Conservation (phyloP, 495 filamentous ascomycete species). For the Penicillium lividum region DNA sequence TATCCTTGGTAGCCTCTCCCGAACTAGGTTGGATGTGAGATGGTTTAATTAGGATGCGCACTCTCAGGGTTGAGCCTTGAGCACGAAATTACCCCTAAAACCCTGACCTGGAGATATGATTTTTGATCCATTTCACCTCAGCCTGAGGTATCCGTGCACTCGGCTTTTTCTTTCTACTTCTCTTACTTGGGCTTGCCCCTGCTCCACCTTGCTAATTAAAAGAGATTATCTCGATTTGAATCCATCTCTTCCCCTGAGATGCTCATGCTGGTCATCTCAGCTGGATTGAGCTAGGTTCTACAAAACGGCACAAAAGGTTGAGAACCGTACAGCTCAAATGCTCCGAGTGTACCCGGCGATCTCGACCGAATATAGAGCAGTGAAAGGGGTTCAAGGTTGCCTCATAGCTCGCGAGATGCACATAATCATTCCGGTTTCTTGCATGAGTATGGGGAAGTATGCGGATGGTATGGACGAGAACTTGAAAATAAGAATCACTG, state of each 20-base stretch:
- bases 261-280: not conserved
- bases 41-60: constrained; percentile 35
- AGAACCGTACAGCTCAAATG: constrained; percentile 3
- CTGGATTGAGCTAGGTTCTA: not conserved
- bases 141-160: not conserved
- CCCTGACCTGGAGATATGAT: not conserved
- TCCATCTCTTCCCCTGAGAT: not conserved
- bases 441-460: constrained; percentile 10
- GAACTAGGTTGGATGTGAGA: not conserved
- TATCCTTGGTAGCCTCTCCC: not conserved
- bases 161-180: not conserved
- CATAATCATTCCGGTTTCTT: constrained; percentile 9
- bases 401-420: not conserved
- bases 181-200: not conserved
- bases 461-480: not conserved
- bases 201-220: not conserved
- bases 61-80: not conserved
- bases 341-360: constrained; percentile 2
- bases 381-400: not conserved
- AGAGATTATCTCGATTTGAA: not conserved
- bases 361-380: not conserved
- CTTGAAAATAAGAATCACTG: no score
- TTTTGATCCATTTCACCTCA: not conserved
- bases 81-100: not conserved
- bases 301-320: not conserved